These are phyloP conservation scores for Trichomonascaceae sp. DNA, from an alignment of 1,139 yeast species.

Conservation along the genomic window DNA sequence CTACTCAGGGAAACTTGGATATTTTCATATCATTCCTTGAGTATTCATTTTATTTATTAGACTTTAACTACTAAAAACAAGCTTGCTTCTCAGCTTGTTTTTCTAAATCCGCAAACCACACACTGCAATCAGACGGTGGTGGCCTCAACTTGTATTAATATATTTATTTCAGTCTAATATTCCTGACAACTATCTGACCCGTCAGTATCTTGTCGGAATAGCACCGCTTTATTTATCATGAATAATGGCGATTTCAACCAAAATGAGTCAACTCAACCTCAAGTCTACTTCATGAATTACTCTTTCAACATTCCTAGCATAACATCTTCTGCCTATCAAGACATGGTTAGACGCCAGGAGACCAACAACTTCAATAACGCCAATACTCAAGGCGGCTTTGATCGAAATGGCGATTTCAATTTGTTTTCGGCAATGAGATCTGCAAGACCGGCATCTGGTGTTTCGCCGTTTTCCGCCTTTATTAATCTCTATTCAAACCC, in stretches of 20 bases:
- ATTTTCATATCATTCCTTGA: neutral
- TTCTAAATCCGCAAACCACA: neutral
- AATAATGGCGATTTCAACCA: neutral
- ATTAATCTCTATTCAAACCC: neutral
- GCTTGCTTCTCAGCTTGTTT: neutral
- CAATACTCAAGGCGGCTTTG: neutral
- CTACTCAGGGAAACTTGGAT: neutral
- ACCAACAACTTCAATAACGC: neutral
- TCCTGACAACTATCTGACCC: neutral
- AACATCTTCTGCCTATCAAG: neutral
- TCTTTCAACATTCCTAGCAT: slow-evolving; percentile 10
- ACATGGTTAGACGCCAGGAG: slow-evolving; percentile 3
- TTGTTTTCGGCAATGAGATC: neutral
- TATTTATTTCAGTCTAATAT: neutral
- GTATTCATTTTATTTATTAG: neutral
- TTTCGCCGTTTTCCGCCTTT: neutral
- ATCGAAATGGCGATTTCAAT: neutral
- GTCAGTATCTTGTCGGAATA: neutral
- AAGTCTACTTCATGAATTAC: slow-evolving; percentile 11
- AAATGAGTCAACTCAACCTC: slow-evolving; percentile 4
- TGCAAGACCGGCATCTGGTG: neutral
- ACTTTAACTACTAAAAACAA: neutral
- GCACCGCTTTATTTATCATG: neutral
- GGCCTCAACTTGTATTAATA: neutral
- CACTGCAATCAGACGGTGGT: neutral